These are phyloP conservation scores for Colletotrichum tropicicola DNA, from an alignment of 2,329 filamentous ascomycete genomes.

Conservation along the genomic window DNA sequence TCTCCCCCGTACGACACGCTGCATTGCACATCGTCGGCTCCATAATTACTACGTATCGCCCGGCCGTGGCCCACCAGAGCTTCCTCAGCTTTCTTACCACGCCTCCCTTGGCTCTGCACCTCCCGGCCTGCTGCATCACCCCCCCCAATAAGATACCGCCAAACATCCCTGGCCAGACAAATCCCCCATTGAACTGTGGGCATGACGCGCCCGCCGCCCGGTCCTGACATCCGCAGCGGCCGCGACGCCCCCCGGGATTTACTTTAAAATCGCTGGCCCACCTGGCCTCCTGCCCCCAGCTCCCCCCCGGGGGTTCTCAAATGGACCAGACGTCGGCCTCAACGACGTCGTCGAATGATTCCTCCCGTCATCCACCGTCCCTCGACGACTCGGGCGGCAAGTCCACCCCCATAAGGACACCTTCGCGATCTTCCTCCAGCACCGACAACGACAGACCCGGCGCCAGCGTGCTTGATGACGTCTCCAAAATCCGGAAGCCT, in stretches of 20 bases:
- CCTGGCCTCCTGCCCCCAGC: background rate
- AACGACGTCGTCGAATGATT: slow-evolving; percentile 16
- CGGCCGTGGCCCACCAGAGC: slow-evolving; percentile 4
- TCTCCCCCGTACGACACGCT: slow-evolving; percentile 6
- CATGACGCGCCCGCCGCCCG: slow-evolving; percentile 18
- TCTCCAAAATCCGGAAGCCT: slow-evolving; percentile 16
- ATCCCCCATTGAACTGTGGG: slow-evolving; percentile 3
- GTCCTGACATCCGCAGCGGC: slow-evolving; percentile 16
- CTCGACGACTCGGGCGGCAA: slow-evolving; percentile 16
- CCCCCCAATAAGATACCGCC: background rate
- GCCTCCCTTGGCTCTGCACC: slow-evolving; percentile 7
- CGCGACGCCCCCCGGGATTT: slow-evolving; percentile 13
- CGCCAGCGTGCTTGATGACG: slow-evolving; percentile 12
- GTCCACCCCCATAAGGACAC: slow-evolving; percentile 26
- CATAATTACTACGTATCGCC: background rate
- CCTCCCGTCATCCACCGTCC: background rate
- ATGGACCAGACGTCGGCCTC: slow-evolving; percentile 24
- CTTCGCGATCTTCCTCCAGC: slow-evolving; percentile 27
- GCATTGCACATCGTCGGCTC: background rate
- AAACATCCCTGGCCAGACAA: background rate
- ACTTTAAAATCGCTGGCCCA: slow-evolving; percentile 17
- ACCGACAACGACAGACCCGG: background rate
- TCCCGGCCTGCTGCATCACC: background rate
- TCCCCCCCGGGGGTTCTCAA: background rate
- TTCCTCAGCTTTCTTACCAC: slow-evolving; percentile 1